Evolutionary conservation across 352 stramenopile species (phyloP), one percentile per base, ranked within the genome.

Genomic region (Globisporangium iwayamae): DNA sequence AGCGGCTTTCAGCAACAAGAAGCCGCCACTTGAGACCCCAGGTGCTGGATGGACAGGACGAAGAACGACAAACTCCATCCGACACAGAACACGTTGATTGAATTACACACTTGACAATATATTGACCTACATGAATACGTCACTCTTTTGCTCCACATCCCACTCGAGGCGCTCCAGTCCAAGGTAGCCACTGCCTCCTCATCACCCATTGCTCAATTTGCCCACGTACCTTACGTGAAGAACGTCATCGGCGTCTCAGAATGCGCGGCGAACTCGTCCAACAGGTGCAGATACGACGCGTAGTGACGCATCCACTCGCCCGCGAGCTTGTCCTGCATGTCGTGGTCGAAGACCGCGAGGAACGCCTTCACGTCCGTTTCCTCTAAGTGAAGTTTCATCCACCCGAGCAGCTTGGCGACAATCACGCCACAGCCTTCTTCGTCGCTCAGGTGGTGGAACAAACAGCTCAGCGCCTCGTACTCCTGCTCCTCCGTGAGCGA

Each of bases 281-380:
- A 66, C 39, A 83, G 68, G 56, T 87, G 76, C 45, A 91, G 62
- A 30, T 87, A 87, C 52, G 74, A 67, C 43, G 79, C 82, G 55
- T 89, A 91, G 46, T 79, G 67, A 20, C 79, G 76, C 78, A 91
- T 89, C 82, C 82, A 91, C 52, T 87, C 76, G 57, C 82, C 82
- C 2, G 78, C 78, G 36, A 91, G 70, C 39, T 68, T 73, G 68
- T 85, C 68, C 52, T 85, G 73, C 22, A 87, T 65, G 36, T 91
- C 73, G 18, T 66, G 18, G 51, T 76, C 74, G 55, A 90, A 87
- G 1, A 89, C 67, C 47, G 65, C 64, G 14, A 89, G 64, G 56
- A 91, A 91, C 5, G 73, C 62, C 32, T 75, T 63, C 55, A 84
- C 72, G 32, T 89, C 78, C 8, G 68, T 56, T 22, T 84, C 78